phyloP scores from a whole-genome alignment of 768 basidiomycete genomes.

The Lepiota brunneoincarnata region DNA sequence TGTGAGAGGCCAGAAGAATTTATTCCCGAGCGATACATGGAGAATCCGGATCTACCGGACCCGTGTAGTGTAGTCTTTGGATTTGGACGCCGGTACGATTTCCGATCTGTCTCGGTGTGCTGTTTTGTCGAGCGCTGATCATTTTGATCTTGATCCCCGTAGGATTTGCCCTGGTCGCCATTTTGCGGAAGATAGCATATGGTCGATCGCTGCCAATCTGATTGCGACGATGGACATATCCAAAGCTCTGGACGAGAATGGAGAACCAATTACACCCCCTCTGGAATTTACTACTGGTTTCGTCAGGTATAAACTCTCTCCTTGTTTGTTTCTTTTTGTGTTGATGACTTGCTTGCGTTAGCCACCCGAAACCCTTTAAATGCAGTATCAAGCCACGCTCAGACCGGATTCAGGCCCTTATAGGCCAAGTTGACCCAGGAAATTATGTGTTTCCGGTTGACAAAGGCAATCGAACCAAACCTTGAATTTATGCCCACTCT shows the following conservation, averaged over 20 bases:
- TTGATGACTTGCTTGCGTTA: conserved; percentile 17
- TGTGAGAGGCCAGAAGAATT: conserved; percentile 46
- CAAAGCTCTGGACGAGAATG: conserved; percentile 38
- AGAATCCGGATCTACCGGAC: conserved; percentile 36
- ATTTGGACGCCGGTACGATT: conserved; percentile 50
- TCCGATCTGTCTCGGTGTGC: background rate
- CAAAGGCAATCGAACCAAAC: too few relatives aligned
- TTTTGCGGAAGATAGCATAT: conserved; percentile 48
- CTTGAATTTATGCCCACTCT: background rate
- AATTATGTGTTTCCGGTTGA: conserved; percentile 2
- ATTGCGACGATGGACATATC: conserved; percentile 44
- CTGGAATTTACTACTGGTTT: conserved; percentile 41
- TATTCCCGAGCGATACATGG: conserved; percentile 47
- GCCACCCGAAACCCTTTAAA: conserved; percentile 50
- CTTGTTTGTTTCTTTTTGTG: background rate
- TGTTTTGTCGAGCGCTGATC: background rate
- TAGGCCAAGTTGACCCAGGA: conserved; percentile 25
- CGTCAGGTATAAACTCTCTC: conserved; percentile 39
- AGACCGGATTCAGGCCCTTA: conserved; percentile 24
- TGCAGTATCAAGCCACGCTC: conserved; percentile 46
- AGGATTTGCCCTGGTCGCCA: conserved; percentile 56
- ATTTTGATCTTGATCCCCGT: conserved; percentile 3
- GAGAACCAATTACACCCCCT: conserved; percentile 34
- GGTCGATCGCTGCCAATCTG: conserved; percentile 42
- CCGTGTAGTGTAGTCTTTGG: conserved; percentile 52